Conservation (phyloP, 75 land plant genomes). For the Sequoiadendron giganteum region DNA sequence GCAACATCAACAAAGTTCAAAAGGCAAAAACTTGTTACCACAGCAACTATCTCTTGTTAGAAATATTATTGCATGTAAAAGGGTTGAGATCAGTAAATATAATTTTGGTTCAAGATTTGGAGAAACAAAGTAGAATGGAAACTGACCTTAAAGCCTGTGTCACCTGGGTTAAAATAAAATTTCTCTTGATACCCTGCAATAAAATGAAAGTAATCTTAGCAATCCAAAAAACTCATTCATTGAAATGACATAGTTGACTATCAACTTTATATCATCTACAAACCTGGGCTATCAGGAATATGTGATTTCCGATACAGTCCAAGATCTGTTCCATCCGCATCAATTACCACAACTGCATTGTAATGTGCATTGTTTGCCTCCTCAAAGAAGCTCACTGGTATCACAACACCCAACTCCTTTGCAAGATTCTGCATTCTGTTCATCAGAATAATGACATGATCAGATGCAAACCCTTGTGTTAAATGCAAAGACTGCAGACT, state of each 20-base stretch:
- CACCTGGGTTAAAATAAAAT: conserved; percentile 96
- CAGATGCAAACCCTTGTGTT: background rate
- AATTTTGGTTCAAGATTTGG: background rate
- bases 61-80: background rate
- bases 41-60: background rate
- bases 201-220: background rate
- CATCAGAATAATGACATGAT: conserved; percentile 7
- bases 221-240: background rate
- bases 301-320: conserved; percentile 93
- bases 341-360: conserved; percentile 86
- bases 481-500: conserved; percentile 15
- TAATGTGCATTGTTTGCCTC: conserved; percentile 98
- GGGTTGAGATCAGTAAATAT: background rate
- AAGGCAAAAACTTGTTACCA: background rate
- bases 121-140: background rate
- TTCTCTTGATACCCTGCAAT: conserved; percentile 93
- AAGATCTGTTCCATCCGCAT: conserved; percentile 95
- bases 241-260: background rate
- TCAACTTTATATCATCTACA: background rate
- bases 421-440: conserved; percentile 93
- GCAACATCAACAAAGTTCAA: background rate
- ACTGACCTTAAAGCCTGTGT: conserved; percentile 92
- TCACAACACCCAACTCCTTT: conserved; percentile 88
- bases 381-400: conserved; percentile 98
- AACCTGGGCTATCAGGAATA: conserved; percentile 98